Evolutionary conservation across 352 stramenopile species (phyloP).

Genomic region (Globisporangium cystogenes): DNA sequence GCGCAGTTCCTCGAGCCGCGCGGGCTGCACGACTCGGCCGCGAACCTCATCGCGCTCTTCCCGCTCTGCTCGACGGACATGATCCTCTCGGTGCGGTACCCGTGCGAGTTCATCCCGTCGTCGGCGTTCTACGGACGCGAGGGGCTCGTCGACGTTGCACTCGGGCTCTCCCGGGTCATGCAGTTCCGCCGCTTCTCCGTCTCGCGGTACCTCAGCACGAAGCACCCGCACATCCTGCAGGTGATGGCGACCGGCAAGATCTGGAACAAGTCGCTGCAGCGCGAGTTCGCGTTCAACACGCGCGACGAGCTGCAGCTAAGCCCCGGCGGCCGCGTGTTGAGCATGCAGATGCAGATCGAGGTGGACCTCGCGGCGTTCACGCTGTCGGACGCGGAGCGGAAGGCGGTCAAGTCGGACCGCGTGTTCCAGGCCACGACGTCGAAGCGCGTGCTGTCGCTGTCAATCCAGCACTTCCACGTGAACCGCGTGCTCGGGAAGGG

Average conservation of each 20-base stretch:
- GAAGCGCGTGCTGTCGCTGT: conserved; percentile 80
- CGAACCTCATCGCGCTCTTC: conserved; percentile 70
- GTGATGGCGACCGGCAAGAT: conserved; percentile 69
- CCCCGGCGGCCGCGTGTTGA: conserved; percentile 66
- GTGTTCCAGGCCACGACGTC: conserved; percentile 65
- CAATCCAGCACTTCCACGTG: conserved; percentile 93
- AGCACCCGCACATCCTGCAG: conserved; percentile 77
- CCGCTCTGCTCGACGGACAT: conserved; percentile 82
- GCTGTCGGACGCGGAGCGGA: conserved; percentile 68
- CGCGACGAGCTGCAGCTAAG: conserved; percentile 77
- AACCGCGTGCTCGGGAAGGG: conserved; percentile 94
- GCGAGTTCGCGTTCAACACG: conserved; percentile 78
- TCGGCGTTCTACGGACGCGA: conserved; percentile 76
- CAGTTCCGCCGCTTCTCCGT: conserved; percentile 69
- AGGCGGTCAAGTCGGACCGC: conserved; percentile 56
- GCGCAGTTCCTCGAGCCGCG: conserved; percentile 65
- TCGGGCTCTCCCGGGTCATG: conserved; percentile 69
- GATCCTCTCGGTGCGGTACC: conserved; percentile 65
- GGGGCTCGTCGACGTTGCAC: conserved; percentile 71
- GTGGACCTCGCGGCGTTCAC: conserved; percentile 77
- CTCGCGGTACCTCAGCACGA: conserved; percentile 69
- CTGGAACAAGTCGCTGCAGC: conserved; percentile 75
- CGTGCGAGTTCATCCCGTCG: conserved; percentile 73
- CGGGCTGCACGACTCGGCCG: conserved; percentile 36
- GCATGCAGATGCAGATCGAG: conserved; percentile 84